Conservation (phyloP, 495 filamentous ascomycete genomes). For the Diplogelasinospora grovesii region DNA sequence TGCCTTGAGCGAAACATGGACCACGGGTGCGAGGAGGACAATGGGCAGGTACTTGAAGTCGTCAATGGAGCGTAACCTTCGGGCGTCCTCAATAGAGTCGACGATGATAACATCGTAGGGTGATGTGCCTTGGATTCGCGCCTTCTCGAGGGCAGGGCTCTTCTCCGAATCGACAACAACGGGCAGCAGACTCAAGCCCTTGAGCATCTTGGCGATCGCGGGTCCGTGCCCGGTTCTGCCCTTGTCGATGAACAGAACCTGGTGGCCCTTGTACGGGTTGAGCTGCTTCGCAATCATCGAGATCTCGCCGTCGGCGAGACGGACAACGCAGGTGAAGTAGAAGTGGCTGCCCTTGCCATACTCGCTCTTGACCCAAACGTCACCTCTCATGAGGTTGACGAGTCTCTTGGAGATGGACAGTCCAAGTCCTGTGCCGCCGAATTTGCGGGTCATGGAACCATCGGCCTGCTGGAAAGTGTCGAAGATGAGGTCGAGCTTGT, state of each 20-base stretch:
- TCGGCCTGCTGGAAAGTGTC: conserved; percentile 99
- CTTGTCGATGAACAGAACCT: conserved; percentile 94
- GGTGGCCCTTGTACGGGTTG: conserved; percentile 82
- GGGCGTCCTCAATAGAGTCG: conserved; percentile 85
- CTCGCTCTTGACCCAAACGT: conserved; percentile 92
- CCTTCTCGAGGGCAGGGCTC: conserved; percentile 31
- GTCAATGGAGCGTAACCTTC: conserved; percentile 75
- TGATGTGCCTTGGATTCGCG: conserved; percentile 51
- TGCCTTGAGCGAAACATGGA: conserved; percentile 89
- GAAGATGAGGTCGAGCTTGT: conserved; percentile 97
- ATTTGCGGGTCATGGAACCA: conserved; percentile 93
- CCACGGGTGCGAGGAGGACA: conserved; percentile 82
- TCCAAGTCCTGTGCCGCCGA: conserved; percentile 92
- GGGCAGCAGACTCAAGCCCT: conserved; percentile 70
- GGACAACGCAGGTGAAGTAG: conserved; percentile 93
- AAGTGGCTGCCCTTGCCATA: conserved; percentile 93
- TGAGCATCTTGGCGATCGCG: conserved; percentile 74
- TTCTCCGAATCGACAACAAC: conserved; percentile 71
- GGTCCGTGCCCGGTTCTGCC: conserved; percentile 70
- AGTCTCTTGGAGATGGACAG: conserved; percentile 94
- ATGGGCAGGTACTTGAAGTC: conserved; percentile 98
- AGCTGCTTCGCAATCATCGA: conserved; percentile 76
- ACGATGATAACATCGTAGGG: conserved; percentile 95
- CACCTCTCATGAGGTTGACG: conserved; percentile 95
- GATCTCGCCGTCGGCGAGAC: conserved; percentile 77